Evolutionary conservation across 306 rosid genomes (phyloP).

Genomic region (Castanea crenata): DNA sequence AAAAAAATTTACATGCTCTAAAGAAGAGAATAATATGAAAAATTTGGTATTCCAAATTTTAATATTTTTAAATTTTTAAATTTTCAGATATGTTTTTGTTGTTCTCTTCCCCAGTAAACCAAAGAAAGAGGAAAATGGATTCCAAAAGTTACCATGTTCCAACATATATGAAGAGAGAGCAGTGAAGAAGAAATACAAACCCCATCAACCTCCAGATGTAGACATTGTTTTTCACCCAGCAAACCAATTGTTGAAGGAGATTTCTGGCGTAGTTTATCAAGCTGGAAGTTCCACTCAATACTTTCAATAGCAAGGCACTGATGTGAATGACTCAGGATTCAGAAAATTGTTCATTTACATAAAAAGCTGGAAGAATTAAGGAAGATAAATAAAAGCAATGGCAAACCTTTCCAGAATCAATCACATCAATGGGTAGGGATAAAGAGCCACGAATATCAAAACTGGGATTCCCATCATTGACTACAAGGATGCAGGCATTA

Average conservation of each 20-base stretch:
- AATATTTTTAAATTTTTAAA: neutral
- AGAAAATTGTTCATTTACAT: neutral
- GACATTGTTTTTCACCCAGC: conserved; percentile 26
- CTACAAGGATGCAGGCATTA: conserved; percentile 40
- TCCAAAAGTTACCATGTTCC: neutral
- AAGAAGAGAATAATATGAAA: neutral
- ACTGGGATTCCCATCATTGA: conserved; percentile 22
- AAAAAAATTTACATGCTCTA: too few species aligned
- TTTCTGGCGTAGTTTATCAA: conserved; percentile 38
- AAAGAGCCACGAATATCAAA: conserved; percentile 44
- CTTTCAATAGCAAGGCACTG: conserved; percentile 48
- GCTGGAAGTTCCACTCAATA: conserved; percentile 41
- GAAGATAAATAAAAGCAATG: neutral
- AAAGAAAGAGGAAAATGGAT: neutral
- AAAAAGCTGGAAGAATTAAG: neutral
- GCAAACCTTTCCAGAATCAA: conserved; percentile 54
- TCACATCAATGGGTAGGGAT: conserved; percentile 48
- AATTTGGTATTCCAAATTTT: neutral
- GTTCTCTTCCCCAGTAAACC: neutral
- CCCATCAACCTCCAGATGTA: conserved; percentile 36
- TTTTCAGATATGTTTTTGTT: neutral
- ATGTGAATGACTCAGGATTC: conserved; percentile 7
- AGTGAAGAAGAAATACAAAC: conserved; percentile 25
- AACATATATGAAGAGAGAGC: neutral
- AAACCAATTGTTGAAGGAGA: conserved; percentile 38